Conservation (phyloP, 176 grass and related monocot species). For the Avena insularis region DNA sequence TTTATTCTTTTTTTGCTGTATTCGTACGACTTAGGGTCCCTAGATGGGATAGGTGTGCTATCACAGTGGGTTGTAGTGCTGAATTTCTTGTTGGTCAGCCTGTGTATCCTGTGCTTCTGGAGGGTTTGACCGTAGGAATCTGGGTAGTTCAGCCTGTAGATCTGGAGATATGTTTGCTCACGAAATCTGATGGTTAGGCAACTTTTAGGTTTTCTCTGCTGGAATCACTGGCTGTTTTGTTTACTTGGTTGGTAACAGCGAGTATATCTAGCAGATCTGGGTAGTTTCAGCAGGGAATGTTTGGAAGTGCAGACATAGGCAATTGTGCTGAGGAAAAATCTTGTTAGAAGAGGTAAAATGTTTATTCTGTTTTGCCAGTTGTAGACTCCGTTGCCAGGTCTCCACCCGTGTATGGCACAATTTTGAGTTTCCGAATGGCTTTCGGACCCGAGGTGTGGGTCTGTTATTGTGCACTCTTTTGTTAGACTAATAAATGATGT, state of each 20-base stretch:
- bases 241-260: neutral
- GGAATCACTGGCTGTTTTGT: neutral
- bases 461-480: neutral
- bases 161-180: neutral
- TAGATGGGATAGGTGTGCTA: neutral
- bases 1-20: neutral
- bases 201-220: neutral
- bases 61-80: neutral
- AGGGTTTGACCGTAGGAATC: slow-evolving; percentile 22
- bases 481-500: neutral
- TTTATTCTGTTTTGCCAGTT: neutral
- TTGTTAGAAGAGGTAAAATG: neutral
- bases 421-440: neutral
- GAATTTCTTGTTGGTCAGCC: neutral
- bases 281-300: neutral
- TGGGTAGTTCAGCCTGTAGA: neutral
- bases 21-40: neutral
- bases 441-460: neutral
- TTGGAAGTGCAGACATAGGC: neutral
- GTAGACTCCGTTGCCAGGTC: neutral
- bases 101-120: neutral
- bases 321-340: no score
- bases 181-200: neutral
- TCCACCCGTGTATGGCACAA: no score
- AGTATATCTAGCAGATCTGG: slow-evolving; percentile 53